Conservation (phyloP, 768 basidiomycete species). For the Naganishia randhawae region DNA sequence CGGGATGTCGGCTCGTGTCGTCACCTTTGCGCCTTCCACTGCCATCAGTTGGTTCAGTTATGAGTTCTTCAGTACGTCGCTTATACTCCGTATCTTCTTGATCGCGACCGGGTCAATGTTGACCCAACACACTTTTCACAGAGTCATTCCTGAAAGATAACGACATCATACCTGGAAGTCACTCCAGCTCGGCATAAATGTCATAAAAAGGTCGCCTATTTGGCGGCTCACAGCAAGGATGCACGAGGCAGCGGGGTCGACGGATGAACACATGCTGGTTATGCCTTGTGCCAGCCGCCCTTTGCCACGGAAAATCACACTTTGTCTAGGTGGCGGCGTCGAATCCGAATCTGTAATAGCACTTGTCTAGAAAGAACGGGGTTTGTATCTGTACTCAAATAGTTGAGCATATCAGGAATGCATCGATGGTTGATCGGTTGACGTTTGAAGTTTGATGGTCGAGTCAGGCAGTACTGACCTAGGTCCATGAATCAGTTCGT, state of each 20-base stretch:
- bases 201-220: conserved; percentile 4
- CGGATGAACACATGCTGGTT: neutral
- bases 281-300: neutral
- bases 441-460: neutral
- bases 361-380: neutral
- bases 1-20: conserved; percentile 82
- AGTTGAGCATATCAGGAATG: conserved; percentile 1
- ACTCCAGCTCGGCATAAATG: neutral
- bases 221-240: neutral
- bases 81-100: too few species aligned
- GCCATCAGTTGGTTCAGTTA: conserved; percentile 97
- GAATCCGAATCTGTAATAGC: neutral
- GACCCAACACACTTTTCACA: neutral
- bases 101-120: neutral
- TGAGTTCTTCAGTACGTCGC: conserved; percentile 89
- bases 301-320: too few species aligned
- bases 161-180: conserved; percentile 7
- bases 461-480: too few species aligned
- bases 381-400: neutral
- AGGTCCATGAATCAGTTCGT: too few species aligned
- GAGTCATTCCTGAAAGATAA: conserved; percentile 18
- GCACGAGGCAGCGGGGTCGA: neutral
- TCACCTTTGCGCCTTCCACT: conserved; percentile 95
- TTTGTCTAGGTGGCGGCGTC: too few species aligned
- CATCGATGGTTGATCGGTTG: neutral